Percentiles rank a stretch among this genome's conserved stretches.
Conservation (phyloP, 306 rosid genomes). For the Cyclanthera cordifolia region DNA sequence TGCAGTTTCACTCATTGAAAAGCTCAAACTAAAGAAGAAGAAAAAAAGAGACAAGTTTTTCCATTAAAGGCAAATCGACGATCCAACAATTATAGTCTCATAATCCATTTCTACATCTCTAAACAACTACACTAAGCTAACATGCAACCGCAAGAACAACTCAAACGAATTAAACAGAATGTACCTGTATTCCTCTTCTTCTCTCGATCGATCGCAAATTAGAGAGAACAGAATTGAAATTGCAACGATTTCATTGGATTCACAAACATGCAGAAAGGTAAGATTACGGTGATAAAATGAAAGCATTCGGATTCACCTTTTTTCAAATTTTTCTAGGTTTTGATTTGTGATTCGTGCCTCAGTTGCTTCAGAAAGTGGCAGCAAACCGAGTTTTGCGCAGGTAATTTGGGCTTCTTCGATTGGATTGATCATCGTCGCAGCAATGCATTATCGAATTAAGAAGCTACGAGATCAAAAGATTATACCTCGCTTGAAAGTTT, state of each 20-base stretch:
- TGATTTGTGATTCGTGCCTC: neutral
- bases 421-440: constrained; percentile 52
- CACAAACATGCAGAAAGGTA: constrained; percentile 11
- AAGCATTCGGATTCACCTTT: neutral
- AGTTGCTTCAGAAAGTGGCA: constrained; percentile 17
- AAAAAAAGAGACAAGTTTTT: neutral
- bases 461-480: constrained; percentile 38
- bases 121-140: neutral
- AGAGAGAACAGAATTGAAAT: neutral
- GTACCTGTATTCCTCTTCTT: neutral
- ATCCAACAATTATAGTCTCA: neutral
- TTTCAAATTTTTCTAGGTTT: neutral
- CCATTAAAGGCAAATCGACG: neutral
- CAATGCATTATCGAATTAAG: constrained; percentile 43
- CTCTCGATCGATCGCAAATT: neutral
- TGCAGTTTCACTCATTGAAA: constrained; percentile 5
- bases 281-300: neutral
- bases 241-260: neutral
- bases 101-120: neutral
- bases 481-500: constrained; percentile 42
- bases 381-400: constrained; percentile 46
- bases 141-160: constrained; percentile 3
- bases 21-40: constrained; percentile 4
- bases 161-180: neutral
- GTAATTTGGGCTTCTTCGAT: constrained; percentile 50